These are phyloP conservation scores for Aspergillus brasiliensis DNA, from an alignment of 2,329 filamentous ascomycete species.

Conservation along the genomic window DNA sequence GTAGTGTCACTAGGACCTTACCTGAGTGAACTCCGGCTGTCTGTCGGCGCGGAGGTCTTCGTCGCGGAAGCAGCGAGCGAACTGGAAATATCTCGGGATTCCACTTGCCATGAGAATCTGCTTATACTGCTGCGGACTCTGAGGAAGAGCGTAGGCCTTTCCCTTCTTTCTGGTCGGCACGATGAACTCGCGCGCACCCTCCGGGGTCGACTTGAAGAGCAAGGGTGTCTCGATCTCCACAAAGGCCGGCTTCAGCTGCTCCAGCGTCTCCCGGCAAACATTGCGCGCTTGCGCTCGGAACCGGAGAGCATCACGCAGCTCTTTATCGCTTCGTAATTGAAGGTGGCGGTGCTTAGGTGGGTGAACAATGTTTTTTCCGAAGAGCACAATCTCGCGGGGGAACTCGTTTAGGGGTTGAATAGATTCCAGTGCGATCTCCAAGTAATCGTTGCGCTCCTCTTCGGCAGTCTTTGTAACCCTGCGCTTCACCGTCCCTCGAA, in stretches of 20 bases:
- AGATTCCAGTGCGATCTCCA: slow-evolving; percentile 64
- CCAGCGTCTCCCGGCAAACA: slow-evolving; percentile 58
- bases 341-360: slow-evolving; percentile 75
- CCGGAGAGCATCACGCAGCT: slow-evolving; percentile 67
- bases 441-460: slow-evolving; percentile 31
- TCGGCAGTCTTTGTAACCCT: slow-evolving; percentile 40
- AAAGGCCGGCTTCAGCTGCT: slow-evolving; percentile 58
- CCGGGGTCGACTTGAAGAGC: slow-evolving; percentile 95
- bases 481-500: slow-evolving; percentile 52
- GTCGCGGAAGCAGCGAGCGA: slow-evolving; percentile 92
- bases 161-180: slow-evolving; percentile 80
- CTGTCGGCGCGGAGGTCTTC: slow-evolving; percentile 90
- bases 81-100: slow-evolving; percentile 80
- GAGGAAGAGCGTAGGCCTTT: slow-evolving; percentile 84
- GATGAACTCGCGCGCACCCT: slow-evolving; percentile 91
- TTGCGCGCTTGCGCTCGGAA: slow-evolving; percentile 67
- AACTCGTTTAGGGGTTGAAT: slow-evolving; percentile 73
- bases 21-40: slow-evolving; percentile 95
- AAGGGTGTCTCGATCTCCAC: slow-evolving; percentile 87
- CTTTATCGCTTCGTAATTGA: slow-evolving; percentile 74
- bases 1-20: slow-evolving; percentile 37
- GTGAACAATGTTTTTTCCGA: slow-evolving; percentile 70
- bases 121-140: slow-evolving; percentile 98
- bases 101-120: slow-evolving; percentile 95
- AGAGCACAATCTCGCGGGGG: slow-evolving; percentile 74